Evolutionary conservation across 192 early-diverging fungal species (phyloP).

Genomic region (Kappamyces sp.): DNA sequence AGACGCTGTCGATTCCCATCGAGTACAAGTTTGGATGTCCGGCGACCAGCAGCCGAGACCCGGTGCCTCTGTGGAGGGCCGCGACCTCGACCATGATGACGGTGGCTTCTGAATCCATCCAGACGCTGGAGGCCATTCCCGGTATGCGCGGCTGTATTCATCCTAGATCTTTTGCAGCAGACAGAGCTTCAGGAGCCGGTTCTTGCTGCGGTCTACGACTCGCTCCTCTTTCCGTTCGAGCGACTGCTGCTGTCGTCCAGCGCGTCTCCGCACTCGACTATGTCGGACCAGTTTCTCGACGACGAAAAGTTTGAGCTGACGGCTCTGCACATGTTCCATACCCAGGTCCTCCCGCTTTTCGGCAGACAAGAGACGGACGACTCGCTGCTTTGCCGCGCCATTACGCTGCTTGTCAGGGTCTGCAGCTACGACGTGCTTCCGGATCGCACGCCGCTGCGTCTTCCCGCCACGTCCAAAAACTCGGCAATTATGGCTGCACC

Average conservation of each 20-base stretch:
- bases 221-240: slow-evolving; percentile 1
- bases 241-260: slow-evolving; percentile 21
- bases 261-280: slow-evolving; percentile 40
- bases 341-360: slow-evolving; percentile 62
- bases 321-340: slow-evolving; percentile 56
- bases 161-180: slow-evolving; percentile 26
- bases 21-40: slow-evolving; percentile 71
- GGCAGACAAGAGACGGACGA: slow-evolving; percentile 59
- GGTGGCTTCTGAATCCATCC: slow-evolving; percentile 38
- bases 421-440: slow-evolving; percentile 29
- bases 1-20: slow-evolving; percentile 67
- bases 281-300: slow-evolving; percentile 54
- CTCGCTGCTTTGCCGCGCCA: slow-evolving; percentile 44
- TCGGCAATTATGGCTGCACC: not conserved
- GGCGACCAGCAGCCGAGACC: slow-evolving; percentile 57
- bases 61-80: slow-evolving; percentile 66
- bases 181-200: slow-evolving; percentile 49
- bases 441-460: slow-evolving; percentile 21
- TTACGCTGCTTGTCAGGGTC: slow-evolving; percentile 54
- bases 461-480: not conserved
- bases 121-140: slow-evolving; percentile 37
- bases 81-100: slow-evolving; percentile 59
- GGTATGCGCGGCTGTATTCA: slow-evolving; percentile 9
- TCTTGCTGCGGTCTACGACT: slow-evolving; percentile 52
- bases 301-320: slow-evolving; percentile 74